Percentiles rank a stretch among this genome's conserved stretches.
Evolutionary conservation across 495 filamentous ascomycete genomes (phyloP).

Genomic region (Hypoxylon lienhwacheense): DNA sequence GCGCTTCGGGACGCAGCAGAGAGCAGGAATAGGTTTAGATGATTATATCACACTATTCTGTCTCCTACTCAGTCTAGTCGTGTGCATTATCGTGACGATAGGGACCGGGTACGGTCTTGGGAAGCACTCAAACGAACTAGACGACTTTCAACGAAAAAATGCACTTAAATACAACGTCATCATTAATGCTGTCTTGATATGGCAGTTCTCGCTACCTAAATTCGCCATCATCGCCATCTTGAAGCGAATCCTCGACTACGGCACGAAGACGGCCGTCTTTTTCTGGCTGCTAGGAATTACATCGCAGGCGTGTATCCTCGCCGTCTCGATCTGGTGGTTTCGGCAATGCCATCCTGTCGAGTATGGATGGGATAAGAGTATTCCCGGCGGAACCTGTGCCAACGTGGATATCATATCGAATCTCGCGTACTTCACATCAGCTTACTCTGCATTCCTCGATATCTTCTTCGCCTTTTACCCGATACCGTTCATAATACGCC

Average conservation of each 20-base stretch:
- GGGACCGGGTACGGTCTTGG: slow-evolving; percentile 31
- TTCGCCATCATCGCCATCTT: slow-evolving; percentile 39
- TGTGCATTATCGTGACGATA: slow-evolving; percentile 25
- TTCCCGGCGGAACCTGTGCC: slow-evolving; percentile 29
- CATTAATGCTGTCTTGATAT: slow-evolving; percentile 34
- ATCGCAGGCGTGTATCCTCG: slow-evolving; percentile 31
- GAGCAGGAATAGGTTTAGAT: slow-evolving; percentile 31
- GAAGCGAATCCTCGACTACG: slow-evolving; percentile 37
- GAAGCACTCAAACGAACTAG: slow-evolving; percentile 16
- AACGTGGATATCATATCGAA: slow-evolving; percentile 19
- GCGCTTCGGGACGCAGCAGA: slow-evolving; percentile 4
- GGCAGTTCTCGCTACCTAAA: slow-evolving; percentile 37
- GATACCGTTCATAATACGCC: slow-evolving; percentile 34
- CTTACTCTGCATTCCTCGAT: slow-evolving; percentile 37
- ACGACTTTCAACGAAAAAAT: not conserved
- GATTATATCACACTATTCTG: slow-evolving; percentile 34
- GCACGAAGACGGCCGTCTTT: slow-evolving; percentile 22
- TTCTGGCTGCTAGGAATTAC: slow-evolving; percentile 35
- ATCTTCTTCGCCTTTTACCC: slow-evolving; percentile 39
- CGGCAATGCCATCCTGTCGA: slow-evolving; percentile 34
- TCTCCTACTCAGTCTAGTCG: slow-evolving; percentile 25
- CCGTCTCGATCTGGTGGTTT: slow-evolving; percentile 36
- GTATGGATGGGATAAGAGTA: slow-evolving; percentile 30
- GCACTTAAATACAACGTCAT: slow-evolving; percentile 36
- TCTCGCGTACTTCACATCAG: slow-evolving; percentile 32